phyloP scores from a whole-genome alignment of 2,329 filamentous ascomycete genomes.

The Hymenoscyphus scutula region DNA sequence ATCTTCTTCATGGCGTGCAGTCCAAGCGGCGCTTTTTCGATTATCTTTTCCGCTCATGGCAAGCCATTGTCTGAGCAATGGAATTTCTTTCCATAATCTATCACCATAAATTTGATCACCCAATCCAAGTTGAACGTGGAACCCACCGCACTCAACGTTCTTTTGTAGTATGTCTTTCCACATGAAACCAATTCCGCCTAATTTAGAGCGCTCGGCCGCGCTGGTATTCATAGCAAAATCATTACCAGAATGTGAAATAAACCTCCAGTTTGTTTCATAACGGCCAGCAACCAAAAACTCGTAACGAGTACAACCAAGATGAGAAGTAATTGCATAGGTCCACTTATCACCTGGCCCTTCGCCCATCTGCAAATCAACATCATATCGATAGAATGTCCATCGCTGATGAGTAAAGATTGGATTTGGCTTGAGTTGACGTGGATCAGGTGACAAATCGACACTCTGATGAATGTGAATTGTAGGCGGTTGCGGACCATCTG shows the following conservation, averaged over 20 bases:
- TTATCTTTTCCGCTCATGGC: constrained; percentile 90
- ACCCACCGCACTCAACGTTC: constrained; percentile 92
- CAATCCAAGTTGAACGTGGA: constrained; percentile 88
- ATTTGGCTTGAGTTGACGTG: constrained; percentile 77
- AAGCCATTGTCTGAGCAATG: constrained; percentile 91
- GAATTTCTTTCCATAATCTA: constrained; percentile 92
- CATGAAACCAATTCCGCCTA: constrained; percentile 92
- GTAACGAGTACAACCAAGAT: constrained; percentile 95
- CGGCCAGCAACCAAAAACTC: constrained; percentile 94
- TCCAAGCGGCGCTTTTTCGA: constrained; percentile 87
- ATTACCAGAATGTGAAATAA: constrained; percentile 93
- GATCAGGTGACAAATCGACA: constrained; percentile 87
- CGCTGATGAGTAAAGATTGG: constrained; percentile 86
- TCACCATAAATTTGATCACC: constrained; percentile 97
- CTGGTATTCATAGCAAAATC: constrained; percentile 89
- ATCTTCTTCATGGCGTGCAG: constrained; percentile 91
- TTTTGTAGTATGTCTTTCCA: constrained; percentile 99
- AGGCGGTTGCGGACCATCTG: constrained; percentile 85
- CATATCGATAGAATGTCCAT: constrained; percentile 96
- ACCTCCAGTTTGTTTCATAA: constrained; percentile 89
- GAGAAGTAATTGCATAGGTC: constrained; percentile 98
- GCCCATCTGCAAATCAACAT: constrained; percentile 85
- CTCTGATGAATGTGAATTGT: constrained; percentile 95
- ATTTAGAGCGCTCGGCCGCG: constrained; percentile 76
- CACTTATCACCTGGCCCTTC: constrained; percentile 79